A percentile compares a stretch with the other conserved stretches of the same genome.
Evolutionary conservation across 2,329 filamentous ascomycete genomes (phyloP).

Genomic region (Microsporum canis): DNA sequence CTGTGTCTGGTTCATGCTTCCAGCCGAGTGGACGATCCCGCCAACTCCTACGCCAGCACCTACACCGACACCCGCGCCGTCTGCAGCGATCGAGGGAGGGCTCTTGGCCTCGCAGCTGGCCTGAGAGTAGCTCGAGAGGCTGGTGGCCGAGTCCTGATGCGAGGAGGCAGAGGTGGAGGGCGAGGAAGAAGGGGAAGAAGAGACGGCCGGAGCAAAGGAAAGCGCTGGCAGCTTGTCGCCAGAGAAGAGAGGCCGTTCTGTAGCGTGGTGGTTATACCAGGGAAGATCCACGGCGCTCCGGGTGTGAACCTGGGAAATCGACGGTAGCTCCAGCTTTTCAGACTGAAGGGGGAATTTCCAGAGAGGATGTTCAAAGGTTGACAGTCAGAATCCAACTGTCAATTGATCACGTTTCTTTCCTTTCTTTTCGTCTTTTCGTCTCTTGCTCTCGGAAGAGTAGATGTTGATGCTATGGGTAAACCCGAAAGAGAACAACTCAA

Average conservation of each 20-base stretch:
- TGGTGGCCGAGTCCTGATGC: constrained; percentile 54
- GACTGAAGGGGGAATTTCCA: neutral
- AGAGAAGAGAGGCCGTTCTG: constrained; percentile 55
- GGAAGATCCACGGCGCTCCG: constrained; percentile 60
- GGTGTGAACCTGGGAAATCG: constrained; percentile 71
- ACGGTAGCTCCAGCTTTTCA: constrained; percentile 92
- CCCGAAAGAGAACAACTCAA: constrained; percentile 1
- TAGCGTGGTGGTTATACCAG: constrained; percentile 58
- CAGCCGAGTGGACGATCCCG: constrained; percentile 16
- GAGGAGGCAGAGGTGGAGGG: constrained; percentile 27
- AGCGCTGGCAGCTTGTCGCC: constrained; percentile 63
- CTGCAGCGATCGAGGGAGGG: constrained; percentile 48
- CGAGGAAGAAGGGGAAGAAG: constrained; percentile 27
- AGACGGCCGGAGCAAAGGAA: constrained; percentile 44
- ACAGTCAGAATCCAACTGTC: neutral
- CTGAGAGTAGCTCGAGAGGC: constrained; percentile 46
- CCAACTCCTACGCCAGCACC: neutral
- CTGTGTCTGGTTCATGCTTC: constrained; percentile 68
- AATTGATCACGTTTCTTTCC: neutral
- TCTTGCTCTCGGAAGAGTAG: neutral
- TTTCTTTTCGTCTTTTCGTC: neutral
- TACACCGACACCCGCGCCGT: constrained; percentile 41
- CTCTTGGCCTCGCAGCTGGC: constrained; percentile 49
- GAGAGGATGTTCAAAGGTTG: neutral
- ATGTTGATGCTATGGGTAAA: neutral